phyloP scores from a whole-genome alignment of 768 basidiomycete genomes.

The Tricholoma furcatifolium region DNA sequence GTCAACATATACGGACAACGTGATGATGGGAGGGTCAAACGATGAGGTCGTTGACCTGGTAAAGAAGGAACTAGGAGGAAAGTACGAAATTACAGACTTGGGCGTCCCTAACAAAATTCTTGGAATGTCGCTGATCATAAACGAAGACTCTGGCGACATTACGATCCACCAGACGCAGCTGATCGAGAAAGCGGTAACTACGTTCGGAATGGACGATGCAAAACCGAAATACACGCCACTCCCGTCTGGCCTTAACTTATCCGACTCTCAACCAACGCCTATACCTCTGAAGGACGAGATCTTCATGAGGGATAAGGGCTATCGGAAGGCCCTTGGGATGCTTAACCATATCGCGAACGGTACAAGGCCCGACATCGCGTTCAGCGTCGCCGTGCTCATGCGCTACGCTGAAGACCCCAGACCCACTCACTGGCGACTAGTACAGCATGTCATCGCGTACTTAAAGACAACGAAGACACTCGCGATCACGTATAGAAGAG shows the following conservation, averaged over 20 bases:
- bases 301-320: background rate
- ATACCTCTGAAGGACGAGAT: background rate
- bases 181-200: too few relatives aligned
- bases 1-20: background rate
- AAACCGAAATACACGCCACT: too few relatives aligned
- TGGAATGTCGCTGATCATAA: too few relatives aligned
- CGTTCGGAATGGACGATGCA: too few relatives aligned
- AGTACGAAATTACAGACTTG: too few relatives aligned
- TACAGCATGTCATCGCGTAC: background rate
- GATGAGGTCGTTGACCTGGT: too few relatives aligned
- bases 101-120: too few relatives aligned
- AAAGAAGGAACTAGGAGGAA: too few relatives aligned
- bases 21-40: background rate
- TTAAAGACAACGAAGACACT: background rate
- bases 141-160: background rate
- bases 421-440: background rate
- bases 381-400: too few relatives aligned
- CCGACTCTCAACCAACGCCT: background rate
- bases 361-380: background rate
- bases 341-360: too few relatives aligned
- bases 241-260: background rate
- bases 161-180: background rate
- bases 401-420: background rate
- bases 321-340: background rate
- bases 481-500: background rate